A percentile compares a stretch with the other conserved stretches of the same genome.
Evolutionary conservation across 2,329 filamentous ascomycete genomes (phyloP).

Genomic region (Cladorrhinum sp.): DNA sequence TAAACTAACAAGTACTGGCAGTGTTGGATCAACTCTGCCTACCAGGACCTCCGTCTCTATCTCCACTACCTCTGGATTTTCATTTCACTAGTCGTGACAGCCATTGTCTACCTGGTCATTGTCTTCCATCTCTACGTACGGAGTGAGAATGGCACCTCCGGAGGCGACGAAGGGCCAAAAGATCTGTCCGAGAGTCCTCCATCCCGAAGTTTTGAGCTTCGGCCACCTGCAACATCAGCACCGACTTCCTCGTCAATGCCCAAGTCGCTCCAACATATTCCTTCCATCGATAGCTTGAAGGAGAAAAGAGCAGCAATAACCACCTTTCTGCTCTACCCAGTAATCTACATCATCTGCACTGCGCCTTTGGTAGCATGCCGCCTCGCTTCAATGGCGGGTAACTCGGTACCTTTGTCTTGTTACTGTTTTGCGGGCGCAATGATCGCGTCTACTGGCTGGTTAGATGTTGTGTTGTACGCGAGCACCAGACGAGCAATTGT

Average conservation of each 20-base stretch:
- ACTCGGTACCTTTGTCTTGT: conserved; percentile 48
- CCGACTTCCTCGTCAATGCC: background rate
- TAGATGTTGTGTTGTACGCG: conserved; percentile 54
- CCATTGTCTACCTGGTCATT: conserved; percentile 40
- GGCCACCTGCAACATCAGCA: background rate
- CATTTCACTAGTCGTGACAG: conserved; percentile 38
- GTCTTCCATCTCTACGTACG: conserved; percentile 40
- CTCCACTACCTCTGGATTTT: conserved; percentile 67
- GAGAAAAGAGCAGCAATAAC: conserved; percentile 20
- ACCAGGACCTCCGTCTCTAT: conserved; percentile 53
- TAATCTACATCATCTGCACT: conserved; percentile 68
- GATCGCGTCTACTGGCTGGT: conserved; percentile 54
- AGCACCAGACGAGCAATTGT: conserved; percentile 52
- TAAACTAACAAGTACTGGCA: conserved; percentile 22
- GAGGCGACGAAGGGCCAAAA: conserved; percentile 4
- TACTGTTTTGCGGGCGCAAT: conserved; percentile 59
- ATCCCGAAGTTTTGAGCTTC: background rate
- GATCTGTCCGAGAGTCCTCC: background rate
- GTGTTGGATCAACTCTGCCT: conserved; percentile 63
- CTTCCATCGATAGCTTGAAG: conserved; percentile 15
- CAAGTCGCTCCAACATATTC: conserved; percentile 5
- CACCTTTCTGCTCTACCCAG: conserved; percentile 63
- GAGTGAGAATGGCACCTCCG: conserved; percentile 23
- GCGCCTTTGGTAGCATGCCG: conserved; percentile 63
- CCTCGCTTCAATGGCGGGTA: conserved; percentile 59